phyloP scores from a whole-genome alignment of 2,329 filamentous ascomycete species.

The Daldinia eschscholtzii region DNA sequence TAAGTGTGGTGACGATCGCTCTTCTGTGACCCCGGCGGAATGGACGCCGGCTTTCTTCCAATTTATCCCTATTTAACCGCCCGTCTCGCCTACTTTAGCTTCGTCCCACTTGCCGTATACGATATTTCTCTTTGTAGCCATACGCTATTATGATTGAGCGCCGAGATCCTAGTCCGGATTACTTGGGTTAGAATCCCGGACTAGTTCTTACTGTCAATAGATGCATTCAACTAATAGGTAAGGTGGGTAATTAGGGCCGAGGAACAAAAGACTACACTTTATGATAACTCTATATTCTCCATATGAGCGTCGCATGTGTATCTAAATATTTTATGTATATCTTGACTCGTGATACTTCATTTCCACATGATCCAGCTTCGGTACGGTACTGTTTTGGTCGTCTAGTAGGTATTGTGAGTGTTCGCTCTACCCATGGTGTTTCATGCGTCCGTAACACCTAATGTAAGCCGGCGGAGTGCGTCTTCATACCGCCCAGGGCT shows the following conservation, averaged over 20 bases:
- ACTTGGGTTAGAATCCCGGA: not conserved
- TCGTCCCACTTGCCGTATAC: conserved; percentile 23
- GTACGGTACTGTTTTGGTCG: not conserved
- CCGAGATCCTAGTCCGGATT: not conserved
- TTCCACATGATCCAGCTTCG: not conserved
- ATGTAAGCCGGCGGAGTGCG: conserved; percentile 70
- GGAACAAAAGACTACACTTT: not conserved
- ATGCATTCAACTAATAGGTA: not conserved
- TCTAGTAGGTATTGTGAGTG: not conserved
- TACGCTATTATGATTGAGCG: not conserved
- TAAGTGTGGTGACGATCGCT: conserved; percentile 11
- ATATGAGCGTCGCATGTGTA: not conserved
- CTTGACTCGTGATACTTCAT: not conserved
- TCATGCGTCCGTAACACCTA: conserved; percentile 57
- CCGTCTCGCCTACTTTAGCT: conserved; percentile 45
- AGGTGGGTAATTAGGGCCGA: not conserved
- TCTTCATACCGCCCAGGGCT: conserved; percentile 80
- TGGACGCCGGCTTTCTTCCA: conserved; percentile 41
- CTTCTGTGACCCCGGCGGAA: conserved; percentile 40
- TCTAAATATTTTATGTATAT: not conserved
- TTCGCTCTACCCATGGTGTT: not conserved
- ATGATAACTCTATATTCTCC: not conserved
- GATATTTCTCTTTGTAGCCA: not conserved
- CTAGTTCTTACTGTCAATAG: not conserved
- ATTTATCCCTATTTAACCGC: conserved; percentile 58